A percentile compares a stretch with the other conserved stretches of the same genome.
These are phyloP conservation scores for Scheffersomyces cryptocercus DNA, from an alignment of 1,139 yeast species.

Conservation along the genomic window DNA sequence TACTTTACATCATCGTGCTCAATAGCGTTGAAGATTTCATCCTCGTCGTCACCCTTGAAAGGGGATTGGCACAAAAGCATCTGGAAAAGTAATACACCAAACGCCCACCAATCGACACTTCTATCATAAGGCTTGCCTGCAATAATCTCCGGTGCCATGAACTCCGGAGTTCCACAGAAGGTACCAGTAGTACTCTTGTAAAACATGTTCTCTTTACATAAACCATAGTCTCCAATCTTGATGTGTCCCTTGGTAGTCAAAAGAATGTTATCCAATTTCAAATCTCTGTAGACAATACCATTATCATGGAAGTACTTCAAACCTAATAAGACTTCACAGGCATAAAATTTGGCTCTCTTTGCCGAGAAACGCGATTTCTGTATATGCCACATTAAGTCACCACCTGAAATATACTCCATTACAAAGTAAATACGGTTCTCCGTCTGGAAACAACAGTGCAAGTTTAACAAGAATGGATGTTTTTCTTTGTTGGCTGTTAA, in stretches of 20 bases:
- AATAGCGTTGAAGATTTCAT: slow-evolving; percentile 97
- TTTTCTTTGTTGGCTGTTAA: slow-evolving; percentile 84
- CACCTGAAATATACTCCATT: slow-evolving; percentile 97
- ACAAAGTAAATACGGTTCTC: slow-evolving; percentile 96
- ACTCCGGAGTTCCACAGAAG: slow-evolving; percentile 98
- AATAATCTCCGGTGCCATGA: slow-evolving; percentile 98
- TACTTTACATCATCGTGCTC: slow-evolving; percentile 96
- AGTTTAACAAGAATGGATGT: slow-evolving; percentile 89
- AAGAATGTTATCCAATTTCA: slow-evolving; percentile 90
- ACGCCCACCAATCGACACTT: slow-evolving; percentile 99
- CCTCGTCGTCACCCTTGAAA: slow-evolving; percentile 97
- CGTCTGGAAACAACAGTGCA: slow-evolving; percentile 96
- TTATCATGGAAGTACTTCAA: slow-evolving; percentile 92
- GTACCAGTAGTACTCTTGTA: slow-evolving; percentile 88
- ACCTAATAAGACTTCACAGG: slow-evolving; percentile 92
- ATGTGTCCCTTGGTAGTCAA: slow-evolving; percentile 92
- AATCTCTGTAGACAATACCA: slow-evolving; percentile 94
- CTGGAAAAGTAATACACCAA: slow-evolving; percentile 93
- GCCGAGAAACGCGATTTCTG: slow-evolving; percentile 89
- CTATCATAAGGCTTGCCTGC: slow-evolving; percentile 90
- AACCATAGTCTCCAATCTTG: slow-evolving; percentile 94
- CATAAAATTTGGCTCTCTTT: slow-evolving; percentile 92
- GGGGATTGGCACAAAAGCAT: slow-evolving; percentile 97
- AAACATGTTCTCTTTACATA: slow-evolving; percentile 97
- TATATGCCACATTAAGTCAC: slow-evolving; percentile 99